A percentile compares a stretch with the other conserved stretches of the same genome.
These are phyloP conservation scores for Castanospermum australe DNA, from an alignment of 306 rosid genomes.

Conservation along the genomic window DNA sequence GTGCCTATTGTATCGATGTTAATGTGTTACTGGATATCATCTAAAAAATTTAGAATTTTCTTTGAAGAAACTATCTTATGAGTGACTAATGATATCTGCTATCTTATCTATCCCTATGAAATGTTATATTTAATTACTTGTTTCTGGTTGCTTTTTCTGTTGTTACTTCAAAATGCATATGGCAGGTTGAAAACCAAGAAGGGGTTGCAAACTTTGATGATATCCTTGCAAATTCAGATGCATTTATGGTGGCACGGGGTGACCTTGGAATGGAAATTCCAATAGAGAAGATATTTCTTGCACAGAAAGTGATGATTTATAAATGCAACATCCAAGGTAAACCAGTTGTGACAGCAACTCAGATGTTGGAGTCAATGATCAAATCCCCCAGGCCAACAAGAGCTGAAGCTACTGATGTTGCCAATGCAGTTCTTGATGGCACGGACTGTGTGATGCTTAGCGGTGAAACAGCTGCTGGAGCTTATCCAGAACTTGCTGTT, in stretches of 20 bases:
- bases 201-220: slow-evolving; percentile 81
- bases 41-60: neutral
- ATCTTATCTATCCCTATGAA: neutral
- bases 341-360: slow-evolving; percentile 81
- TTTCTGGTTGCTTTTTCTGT: neutral
- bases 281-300: slow-evolving; percentile 74
- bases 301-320: slow-evolving; percentile 81
- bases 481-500: slow-evolving; percentile 77
- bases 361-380: slow-evolving; percentile 83
- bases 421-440: slow-evolving; percentile 81
- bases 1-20: neutral
- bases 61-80: neutral
- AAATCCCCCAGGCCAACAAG: slow-evolving; percentile 79
- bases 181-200: slow-evolving; percentile 78
- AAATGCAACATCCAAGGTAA: slow-evolving; percentile 83
- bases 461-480: slow-evolving; percentile 86
- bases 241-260: slow-evolving; percentile 79
- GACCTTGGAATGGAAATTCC: slow-evolving; percentile 88
- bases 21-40: neutral
- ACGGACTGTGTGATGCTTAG: slow-evolving; percentile 83
- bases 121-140: neutral
- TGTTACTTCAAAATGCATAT: neutral
- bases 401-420: slow-evolving; percentile 83
- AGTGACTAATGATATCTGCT: neutral
- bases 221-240: slow-evolving; percentile 76